Evolutionary conservation across 2,329 filamentous ascomycete genomes (phyloP).

Genomic region (Fusarium chlamydosporum): DNA sequence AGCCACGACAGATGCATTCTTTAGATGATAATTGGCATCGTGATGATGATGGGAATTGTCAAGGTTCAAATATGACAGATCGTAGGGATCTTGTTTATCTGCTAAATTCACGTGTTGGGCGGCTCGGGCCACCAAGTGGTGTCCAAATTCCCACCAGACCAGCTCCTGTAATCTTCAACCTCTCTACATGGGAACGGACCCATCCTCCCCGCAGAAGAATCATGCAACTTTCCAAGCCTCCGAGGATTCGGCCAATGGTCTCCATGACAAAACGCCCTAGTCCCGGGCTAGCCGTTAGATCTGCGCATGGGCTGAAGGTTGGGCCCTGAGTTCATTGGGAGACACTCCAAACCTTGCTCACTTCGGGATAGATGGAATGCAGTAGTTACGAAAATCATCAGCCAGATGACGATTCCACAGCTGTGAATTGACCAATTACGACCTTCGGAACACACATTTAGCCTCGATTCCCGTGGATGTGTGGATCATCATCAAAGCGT

Average conservation of each 20-base stretch:
- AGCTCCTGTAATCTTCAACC: constrained; percentile 1
- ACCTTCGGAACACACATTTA: accelerated
- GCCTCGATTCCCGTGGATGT: background rate
- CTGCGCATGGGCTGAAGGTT: background rate
- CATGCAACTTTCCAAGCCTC: background rate
- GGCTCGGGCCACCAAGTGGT: background rate
- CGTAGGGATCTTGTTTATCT: background rate
- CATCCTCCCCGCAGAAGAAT: constrained; percentile 4
- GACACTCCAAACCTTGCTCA: background rate
- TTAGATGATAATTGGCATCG: background rate
- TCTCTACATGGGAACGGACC: background rate
- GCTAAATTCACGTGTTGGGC: background rate
- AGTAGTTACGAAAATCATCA: background rate
- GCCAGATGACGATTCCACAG: background rate
- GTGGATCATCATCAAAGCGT: constrained; percentile 3
- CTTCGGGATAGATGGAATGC: background rate
- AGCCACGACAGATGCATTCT: constrained; percentile 18
- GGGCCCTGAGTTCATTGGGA: background rate
- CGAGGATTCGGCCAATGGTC: background rate
- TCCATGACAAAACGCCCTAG: no score
- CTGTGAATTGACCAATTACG: background rate
- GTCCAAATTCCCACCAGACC: background rate
- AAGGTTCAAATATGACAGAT: constrained; percentile 1
- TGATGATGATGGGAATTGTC: background rate
- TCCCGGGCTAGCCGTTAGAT: background rate